Evolutionary conservation across 2,329 filamentous ascomycete species (phyloP).

Genomic region (Myriosclerotinia curreyana): DNA sequence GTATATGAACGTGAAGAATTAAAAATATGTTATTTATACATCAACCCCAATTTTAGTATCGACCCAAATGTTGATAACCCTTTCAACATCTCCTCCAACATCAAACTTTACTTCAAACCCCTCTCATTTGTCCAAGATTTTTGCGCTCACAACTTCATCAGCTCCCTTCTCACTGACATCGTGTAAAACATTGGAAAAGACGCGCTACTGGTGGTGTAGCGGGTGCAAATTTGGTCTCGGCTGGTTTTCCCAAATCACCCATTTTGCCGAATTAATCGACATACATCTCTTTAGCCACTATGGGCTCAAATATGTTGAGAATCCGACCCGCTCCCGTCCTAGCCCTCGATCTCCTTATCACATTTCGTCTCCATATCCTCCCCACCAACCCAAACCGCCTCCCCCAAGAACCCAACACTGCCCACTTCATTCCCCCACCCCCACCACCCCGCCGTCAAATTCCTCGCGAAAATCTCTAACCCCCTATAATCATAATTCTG

Average conservation of each 20-base stretch:
- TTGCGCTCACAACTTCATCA: neutral
- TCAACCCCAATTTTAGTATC: neutral
- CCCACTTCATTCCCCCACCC: slow-evolving; percentile 70
- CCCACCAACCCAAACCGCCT: slow-evolving; percentile 43
- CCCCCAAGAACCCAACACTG: slow-evolving; percentile 60
- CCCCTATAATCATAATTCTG: slow-evolving; percentile 48
- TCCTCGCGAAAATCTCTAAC: slow-evolving; percentile 75
- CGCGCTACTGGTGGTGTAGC: neutral
- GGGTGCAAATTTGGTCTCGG: neutral
- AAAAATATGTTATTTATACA: neutral
- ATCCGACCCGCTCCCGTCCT: too few relatives aligned
- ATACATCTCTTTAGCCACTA: too few relatives aligned
- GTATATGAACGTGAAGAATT: slow-evolving; percentile 6
- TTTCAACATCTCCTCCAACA: neutral
- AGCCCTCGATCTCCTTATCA: neutral
- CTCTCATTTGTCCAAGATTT: neutral
- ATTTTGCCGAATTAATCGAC: too few relatives aligned
- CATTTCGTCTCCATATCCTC: neutral
- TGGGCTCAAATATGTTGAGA: too few relatives aligned
- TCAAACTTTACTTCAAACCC: neutral
- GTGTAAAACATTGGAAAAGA: too few relatives aligned
- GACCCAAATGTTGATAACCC: neutral
- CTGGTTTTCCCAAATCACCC: neutral
- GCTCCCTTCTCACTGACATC: neutral
- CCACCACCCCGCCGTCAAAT: slow-evolving; percentile 73